A percentile compares a stretch with the other conserved stretches of the same genome.
Evolutionary conservation across 192 early-diverging fungal genomes (phyloP).

Genomic region (Backusella sp.): DNA sequence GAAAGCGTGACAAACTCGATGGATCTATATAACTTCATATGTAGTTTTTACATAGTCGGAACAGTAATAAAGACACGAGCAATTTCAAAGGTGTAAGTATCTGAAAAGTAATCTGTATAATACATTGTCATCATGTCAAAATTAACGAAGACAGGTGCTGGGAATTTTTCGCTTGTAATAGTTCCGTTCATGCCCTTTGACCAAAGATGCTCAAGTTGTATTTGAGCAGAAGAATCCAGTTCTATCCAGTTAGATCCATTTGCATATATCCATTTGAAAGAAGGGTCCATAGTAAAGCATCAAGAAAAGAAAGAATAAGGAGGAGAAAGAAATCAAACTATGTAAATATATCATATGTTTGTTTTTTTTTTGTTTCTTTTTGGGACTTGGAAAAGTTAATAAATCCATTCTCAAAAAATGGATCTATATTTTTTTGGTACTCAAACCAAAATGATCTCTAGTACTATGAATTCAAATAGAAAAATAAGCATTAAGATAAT

Average conservation of each 20-base stretch:
- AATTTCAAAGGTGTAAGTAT: background rate
- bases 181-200: background rate
- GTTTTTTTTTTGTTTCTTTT: background rate
- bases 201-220: background rate
- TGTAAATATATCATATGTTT: background rate
- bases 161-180: background rate
- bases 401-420: background rate
- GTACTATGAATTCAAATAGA: background rate
- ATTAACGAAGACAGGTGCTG: background rate
- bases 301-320: background rate
- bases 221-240: background rate
- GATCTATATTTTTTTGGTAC: background rate
- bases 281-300: background rate
- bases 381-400: background rate
- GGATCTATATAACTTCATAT: background rate
- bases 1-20: background rate
- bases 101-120: background rate
- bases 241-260: constrained; percentile 1
- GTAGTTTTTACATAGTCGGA: background rate
- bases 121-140: background rate
- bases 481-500: background rate
- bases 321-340: background rate
- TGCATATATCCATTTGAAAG: constrained; percentile 4
- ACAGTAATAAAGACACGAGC: background rate
- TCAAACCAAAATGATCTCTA: background rate